phyloP scores from a whole-genome alignment of 371 early-diverging fungal genomes.

The Cladochytrium tenue region DNA sequence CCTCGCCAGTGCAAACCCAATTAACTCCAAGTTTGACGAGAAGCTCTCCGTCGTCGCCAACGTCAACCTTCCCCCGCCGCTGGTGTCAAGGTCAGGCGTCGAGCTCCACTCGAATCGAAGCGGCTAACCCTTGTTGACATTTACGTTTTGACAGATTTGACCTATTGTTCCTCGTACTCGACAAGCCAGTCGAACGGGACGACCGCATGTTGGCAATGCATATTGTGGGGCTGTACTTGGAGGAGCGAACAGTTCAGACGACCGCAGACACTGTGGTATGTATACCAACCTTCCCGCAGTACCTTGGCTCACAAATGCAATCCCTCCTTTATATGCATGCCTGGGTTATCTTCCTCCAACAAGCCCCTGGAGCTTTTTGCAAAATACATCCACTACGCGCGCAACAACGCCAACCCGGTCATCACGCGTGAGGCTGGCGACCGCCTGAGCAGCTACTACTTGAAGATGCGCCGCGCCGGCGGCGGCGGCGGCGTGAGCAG shows the following conservation, averaged over 20 bases:
- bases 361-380: conserved; percentile 81
- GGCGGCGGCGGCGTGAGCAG: conserved; percentile 66
- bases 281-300: background rate
- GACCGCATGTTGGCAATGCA: conserved; percentile 88
- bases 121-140: conserved; percentile 3
- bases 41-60: conserved; percentile 90
- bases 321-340: too few species aligned
- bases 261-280: conserved; percentile 8
- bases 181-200: conserved; percentile 82
- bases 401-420: conserved; percentile 75
- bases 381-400: conserved; percentile 90
- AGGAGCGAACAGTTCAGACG: conserved; percentile 53
- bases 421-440: conserved; percentile 69
- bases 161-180: conserved; percentile 90
- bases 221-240: conserved; percentile 82
- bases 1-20: conserved; percentile 97
- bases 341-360: too few species aligned
- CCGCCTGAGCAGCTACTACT: conserved; percentile 79
- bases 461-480: conserved; percentile 86
- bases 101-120: background rate
- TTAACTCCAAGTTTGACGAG: conserved; percentile 92
- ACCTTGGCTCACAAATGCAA: too few species aligned
- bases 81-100: conserved; percentile 73
- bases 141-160: conserved; percentile 76
- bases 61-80: conserved; percentile 93